These are phyloP conservation scores for Penicillium griseofulvum DNA, from an alignment of 2,329 filamentous ascomycete species.

Conservation along the genomic window DNA sequence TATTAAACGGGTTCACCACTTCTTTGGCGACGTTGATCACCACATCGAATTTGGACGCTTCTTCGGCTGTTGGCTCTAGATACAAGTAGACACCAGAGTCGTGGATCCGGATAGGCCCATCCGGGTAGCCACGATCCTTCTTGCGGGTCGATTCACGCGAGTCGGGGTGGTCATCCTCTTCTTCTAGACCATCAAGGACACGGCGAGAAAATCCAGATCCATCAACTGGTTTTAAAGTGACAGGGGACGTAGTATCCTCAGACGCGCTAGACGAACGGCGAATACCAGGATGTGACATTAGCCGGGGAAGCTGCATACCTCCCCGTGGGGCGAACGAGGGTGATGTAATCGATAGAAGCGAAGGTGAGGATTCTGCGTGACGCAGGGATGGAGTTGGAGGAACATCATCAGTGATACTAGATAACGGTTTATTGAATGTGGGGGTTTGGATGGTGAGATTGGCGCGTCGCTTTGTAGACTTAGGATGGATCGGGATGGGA, in stretches of 20 bases:
- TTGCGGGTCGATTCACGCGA: conserved; percentile 59
- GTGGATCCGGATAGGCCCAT: conserved; percentile 64
- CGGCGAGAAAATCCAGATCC: conserved; percentile 24
- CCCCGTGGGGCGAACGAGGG: conserved; percentile 49
- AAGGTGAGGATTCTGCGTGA: conserved; percentile 63
- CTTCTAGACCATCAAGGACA: conserved; percentile 48
- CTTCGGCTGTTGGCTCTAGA: conserved; percentile 59
- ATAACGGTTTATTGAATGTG: conserved; percentile 49
- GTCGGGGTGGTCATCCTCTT: conserved; percentile 48
- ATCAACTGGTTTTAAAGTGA: conserved; percentile 29
- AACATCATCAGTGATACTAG: conserved; percentile 45
- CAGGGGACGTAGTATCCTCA: conserved; percentile 24
- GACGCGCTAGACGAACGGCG: conserved; percentile 28
- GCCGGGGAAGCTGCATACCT: conserved; percentile 52
- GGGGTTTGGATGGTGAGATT: conserved; percentile 60
- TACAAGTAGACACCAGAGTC: conserved; percentile 62
- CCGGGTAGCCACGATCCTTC: conserved; percentile 62
- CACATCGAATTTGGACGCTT: conserved; percentile 60
- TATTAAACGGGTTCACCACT: conserved; percentile 58
- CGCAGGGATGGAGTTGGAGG: conserved; percentile 61
- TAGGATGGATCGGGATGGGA: conserved; percentile 55
- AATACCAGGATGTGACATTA: conserved; percentile 33
- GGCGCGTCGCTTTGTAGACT: conserved; percentile 55
- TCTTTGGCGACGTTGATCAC: conserved; percentile 66
- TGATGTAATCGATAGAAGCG: conserved; percentile 54